Evolutionary conservation across 306 rosid genomes (phyloP).

Genomic region (Erythrophleum fordii): DNA sequence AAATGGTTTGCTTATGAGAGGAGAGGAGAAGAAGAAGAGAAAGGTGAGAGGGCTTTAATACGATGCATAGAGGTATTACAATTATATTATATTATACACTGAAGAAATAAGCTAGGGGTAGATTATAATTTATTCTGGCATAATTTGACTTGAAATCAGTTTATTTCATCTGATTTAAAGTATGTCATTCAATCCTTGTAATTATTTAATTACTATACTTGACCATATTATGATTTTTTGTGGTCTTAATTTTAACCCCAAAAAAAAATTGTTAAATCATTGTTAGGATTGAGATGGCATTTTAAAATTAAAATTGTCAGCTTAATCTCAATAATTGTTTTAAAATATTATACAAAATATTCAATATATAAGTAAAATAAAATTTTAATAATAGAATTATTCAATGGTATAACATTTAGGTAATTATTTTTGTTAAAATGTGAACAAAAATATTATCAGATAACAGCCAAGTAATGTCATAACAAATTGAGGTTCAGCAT

Average conservation of each 20-base stretch:
- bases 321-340: no score
- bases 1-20: background rate
- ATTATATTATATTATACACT: background rate
- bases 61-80: background rate
- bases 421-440: no score
- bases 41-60: background rate
- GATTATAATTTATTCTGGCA: background rate
- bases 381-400: no score
- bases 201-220: background rate
- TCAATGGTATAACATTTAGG: no score
- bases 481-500: no score
- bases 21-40: constrained; percentile 9
- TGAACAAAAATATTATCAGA: no score
- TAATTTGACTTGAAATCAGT: background rate
- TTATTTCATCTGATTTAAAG: background rate
- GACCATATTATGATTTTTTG: background rate
- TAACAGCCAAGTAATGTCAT: no score
- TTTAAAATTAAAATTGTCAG: background rate
- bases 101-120: constrained; percentile 31
- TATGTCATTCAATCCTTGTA: background rate
- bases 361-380: no score
- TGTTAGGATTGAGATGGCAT: background rate
- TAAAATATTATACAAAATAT: no score
- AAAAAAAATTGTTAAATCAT: background rate
- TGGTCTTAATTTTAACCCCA: background rate